Evolutionary conservation across 208 protist genomes (phyloP), one percentile per base, ranked within the genome.

Genomic region (Trypanosoma congolense): DNA sequence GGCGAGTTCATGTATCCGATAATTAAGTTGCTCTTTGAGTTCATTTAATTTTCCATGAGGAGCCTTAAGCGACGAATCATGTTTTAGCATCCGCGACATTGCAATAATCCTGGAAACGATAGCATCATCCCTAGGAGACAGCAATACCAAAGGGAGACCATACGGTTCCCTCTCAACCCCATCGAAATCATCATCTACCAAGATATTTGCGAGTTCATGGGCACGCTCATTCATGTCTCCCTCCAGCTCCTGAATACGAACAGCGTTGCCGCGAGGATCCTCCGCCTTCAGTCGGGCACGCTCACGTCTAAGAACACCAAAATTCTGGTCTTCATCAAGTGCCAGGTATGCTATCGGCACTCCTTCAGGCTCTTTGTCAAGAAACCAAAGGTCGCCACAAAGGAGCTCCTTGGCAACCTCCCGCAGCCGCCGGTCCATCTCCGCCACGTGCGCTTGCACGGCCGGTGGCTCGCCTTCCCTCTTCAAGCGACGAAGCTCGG

Each of bases 361-460:
- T 26, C 77, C 77, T 8, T 61, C 67, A 44, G 83, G 61, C 19
- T 70, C 61, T 30, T 72, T 74, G 25, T 83, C 59, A 21, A 92
- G 57, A 49, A 92, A 92, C 73, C 86, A 87, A 22, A 87, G 58
- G 41, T 91, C 79, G n/a, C 80, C 83, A n/a, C 75, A 56, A 42
- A 79, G 65, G 45, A 66, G 29, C 58, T 92, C 77, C 54, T 67
- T 70, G 12, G 80, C 77, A 25, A 92, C 47, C 50, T 87, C 84
- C 18, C 38, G 47, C 9, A 88, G 67, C 10, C 79, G 77, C 49
- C 74, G 55, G 42, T 75, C 66, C 79, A 91, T 87, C 5, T 68
- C 48, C 0, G 35, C 60, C 33, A 73, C 26, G 16, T 76, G 70
- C 25, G 46, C 36, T 33, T 47, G 26, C 9, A 64, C 41, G 22